Percentiles rank a stretch among this genome's conserved stretches.
Evolutionary conservation across 176 grass and related monocot species (phyloP).

Genomic region (Avena eriantha): DNA sequence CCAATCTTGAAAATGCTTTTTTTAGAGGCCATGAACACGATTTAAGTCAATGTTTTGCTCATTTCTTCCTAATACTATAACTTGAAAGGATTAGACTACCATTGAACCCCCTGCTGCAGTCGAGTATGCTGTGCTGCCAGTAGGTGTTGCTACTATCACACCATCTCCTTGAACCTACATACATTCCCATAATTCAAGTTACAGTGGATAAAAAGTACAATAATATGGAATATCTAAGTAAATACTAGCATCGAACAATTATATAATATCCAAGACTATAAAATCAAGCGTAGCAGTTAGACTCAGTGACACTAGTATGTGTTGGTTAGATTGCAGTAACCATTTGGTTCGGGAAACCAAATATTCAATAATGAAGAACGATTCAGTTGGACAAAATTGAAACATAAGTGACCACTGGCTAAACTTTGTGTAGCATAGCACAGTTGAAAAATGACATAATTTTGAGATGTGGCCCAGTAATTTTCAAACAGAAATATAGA

Average conservation of each 20-base stretch:
- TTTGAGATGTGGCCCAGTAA: constrained; percentile 9
- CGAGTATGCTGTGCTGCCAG: constrained; percentile 97
- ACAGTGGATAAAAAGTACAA: neutral
- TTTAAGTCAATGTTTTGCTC: neutral
- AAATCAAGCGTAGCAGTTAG: constrained; percentile 4
- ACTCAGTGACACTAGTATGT: constrained; percentile 14
- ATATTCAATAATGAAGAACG: neutral
- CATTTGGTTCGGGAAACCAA: constrained; percentile 19
- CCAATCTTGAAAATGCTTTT: neutral
- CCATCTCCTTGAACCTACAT: constrained; percentile 99
- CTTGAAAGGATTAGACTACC: constrained; percentile 53
- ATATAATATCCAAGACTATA: constrained; percentile 33
- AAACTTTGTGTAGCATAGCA: constrained; percentile 33
- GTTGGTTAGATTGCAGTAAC: neutral
- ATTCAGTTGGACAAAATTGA: constrained; percentile 6
- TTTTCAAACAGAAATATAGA: constrained; percentile 29
- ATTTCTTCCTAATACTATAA: neutral
- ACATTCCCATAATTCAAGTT: constrained; percentile 40
- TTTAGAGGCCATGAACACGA: constrained; percentile 22
- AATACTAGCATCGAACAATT: constrained; percentile 12
- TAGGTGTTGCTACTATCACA: constrained; percentile 97
- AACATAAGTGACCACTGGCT: neutral
- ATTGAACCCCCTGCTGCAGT: constrained; percentile 98
- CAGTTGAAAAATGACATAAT: constrained; percentile 14
- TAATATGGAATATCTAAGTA: neutral